Evolutionary conservation across 495 filamentous ascomycete genomes (phyloP).

Genomic region (Hypomontagnella monticulosa): DNA sequence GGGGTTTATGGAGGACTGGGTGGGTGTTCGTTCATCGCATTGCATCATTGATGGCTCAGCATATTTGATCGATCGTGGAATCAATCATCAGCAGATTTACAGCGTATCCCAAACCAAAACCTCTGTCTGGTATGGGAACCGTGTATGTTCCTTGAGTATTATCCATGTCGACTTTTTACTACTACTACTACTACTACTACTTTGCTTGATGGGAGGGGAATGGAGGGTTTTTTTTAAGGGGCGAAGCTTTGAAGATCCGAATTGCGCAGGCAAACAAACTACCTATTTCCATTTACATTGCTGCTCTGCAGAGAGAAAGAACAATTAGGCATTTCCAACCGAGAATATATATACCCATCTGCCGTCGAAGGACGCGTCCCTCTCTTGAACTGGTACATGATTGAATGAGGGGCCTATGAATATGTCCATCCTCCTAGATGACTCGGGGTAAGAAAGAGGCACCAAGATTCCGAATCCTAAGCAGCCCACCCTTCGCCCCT

Average conservation of each 20-base stretch:
- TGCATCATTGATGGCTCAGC: slow-evolving; percentile 34
- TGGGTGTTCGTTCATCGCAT: slow-evolving; percentile 29
- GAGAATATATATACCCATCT: slow-evolving; percentile 35
- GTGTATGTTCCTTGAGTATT: slow-evolving; percentile 16
- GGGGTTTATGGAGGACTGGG: slow-evolving; percentile 21
- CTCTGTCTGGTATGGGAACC: slow-evolving; percentile 3
- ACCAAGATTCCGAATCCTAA: too few relatives aligned
- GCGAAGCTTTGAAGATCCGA: slow-evolving; percentile 36
- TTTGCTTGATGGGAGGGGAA: slow-evolving; percentile 12
- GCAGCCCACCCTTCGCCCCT: too few relatives aligned
- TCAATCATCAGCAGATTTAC: slow-evolving; percentile 15
- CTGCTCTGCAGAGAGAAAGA: slow-evolving; percentile 13
- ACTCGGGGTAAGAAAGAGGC: too few relatives aligned
- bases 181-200: too few relatives aligned
- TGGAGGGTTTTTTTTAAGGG: slow-evolving; percentile 25
- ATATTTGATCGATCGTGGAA: slow-evolving; percentile 17
- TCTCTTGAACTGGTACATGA: not conserved
- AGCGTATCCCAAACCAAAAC: slow-evolving; percentile 7
- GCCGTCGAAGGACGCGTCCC: slow-evolving; percentile 1
- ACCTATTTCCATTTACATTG: slow-evolving; percentile 24
- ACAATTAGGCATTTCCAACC: slow-evolving; percentile 19
- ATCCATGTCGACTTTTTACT: slow-evolving; percentile 10
- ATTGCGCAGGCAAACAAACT: slow-evolving; percentile 41
- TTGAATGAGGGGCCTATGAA: not conserved
- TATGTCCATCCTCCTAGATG: not conserved